Conservation (phyloP, 1,284 basidiomycete species). For the Melampsora medusae region DNA sequence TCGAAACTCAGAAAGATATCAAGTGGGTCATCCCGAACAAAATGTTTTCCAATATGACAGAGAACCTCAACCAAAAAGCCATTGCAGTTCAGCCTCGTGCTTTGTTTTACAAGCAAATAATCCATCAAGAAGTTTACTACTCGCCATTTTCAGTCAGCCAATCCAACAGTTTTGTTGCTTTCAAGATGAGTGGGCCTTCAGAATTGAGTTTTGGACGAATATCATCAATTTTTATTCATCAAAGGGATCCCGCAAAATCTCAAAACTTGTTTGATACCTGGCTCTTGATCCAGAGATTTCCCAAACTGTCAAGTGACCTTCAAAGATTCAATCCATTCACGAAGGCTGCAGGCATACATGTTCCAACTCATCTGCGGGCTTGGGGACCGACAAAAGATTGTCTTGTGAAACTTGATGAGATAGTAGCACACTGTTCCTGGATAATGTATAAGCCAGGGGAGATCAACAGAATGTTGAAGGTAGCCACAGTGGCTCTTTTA, state of each 20-base stretch:
- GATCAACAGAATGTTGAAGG: too few species aligned
- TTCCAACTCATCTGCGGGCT: conserved; percentile 53
- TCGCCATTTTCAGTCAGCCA: not conserved
- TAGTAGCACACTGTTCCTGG: conserved; percentile 29
- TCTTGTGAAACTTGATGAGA: not conserved
- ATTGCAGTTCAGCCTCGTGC: not conserved
- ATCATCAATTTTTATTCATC: too few species aligned
- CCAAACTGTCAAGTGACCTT: not conserved
- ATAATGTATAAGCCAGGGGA: conserved; percentile 2
- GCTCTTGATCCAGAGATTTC: not conserved
- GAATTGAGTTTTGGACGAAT: too few species aligned
- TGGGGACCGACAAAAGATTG: too few species aligned
- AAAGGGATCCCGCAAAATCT: too few species aligned
- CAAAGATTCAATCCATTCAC: not conserved
- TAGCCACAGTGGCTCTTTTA: too few species aligned
- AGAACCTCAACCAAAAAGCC: not conserved
- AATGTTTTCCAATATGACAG: too few species aligned
- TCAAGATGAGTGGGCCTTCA: too few species aligned
- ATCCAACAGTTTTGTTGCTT: not conserved
- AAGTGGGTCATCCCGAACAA: too few species aligned
- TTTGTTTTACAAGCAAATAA: not conserved
- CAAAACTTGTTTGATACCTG: too few species aligned
- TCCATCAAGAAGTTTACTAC: not conserved
- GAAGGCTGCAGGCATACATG: not conserved
- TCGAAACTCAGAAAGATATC: too few species aligned